Base-by-base conservation (phyloP, 768 basidiomycete genomes). In the Tulasnella sp. region DNA sequence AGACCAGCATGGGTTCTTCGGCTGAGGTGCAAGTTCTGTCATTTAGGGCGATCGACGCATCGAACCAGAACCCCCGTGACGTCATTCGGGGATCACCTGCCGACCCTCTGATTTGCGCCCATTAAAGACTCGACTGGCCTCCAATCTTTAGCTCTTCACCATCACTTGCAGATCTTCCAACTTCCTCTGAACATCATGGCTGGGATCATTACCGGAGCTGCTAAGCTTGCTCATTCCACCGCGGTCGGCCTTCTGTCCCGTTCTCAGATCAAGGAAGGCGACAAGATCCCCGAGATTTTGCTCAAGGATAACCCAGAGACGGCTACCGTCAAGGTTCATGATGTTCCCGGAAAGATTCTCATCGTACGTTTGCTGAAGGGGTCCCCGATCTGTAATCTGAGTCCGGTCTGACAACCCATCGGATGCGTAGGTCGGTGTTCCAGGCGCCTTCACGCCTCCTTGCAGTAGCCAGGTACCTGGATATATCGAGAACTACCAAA, bases 381-480 rank as follows among this genome's bases (percentile, higher is more conserved):
- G 9, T 47, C 2, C 16, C 65, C 22, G 7, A 47, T 35, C 40
- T 29, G 22, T 67, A 29, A 59, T 59, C 32, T 12, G 22, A n/a
- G 8, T 52, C 6, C 29, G 47, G 47, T 52, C 52, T 59, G 52
- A 59, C 7, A 2, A 7, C 1, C 9, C 26, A 6, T 22, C 16
- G 14, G 5, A 59, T 17, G 52, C 29, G 2, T 67, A 90, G 89
- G 83, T 92, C 70, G 88, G 89, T 14, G 89, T 92, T 39, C 90
- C 92, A 0, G 90, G 89, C 17, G 89, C 89, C 7, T 92, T 91
- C 80, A 89, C 89, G 1, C 88, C 87, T 0, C 83, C 89, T 5
- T 94, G 91, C 80, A 86, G 85, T 69, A 81, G 80, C 11, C 89
- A 91, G 76, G 80, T 89, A 32, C 87, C 86, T 0, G 75, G 69